Evolutionary conservation across 1,139 yeast species (phyloP), one percentile per base, ranked within the genome.

Genomic region (Pneumocystis oryctolagi): DNA sequence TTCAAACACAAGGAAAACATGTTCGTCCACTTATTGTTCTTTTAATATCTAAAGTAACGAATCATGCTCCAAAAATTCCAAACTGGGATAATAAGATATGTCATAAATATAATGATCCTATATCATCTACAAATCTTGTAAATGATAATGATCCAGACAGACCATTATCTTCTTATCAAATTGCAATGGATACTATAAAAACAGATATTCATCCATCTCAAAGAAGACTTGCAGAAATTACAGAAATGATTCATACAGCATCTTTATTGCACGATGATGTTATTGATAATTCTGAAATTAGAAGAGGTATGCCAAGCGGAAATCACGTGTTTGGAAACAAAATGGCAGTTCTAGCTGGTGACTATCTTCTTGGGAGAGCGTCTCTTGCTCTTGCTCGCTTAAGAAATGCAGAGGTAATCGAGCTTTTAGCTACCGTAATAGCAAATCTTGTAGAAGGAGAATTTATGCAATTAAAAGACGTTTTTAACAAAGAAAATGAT

Each of bases 381-480:
- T 90, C 97, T 0, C 97, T 92, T 28, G 92, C 97, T 1, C 85
- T 92, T 69, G 95, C 97, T 9, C 79, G 98, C 67, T 77, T 94
- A 62, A 79, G 97, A 72, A 90, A 92, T 73, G 94, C 96, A n/a
- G 97, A 92, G 76, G 98, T 92, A 61, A 90, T 89, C 67, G 98
- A 92, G 75, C 79, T 94, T 66, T 82, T 94, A 75, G 89, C 97
- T 4, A 92, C 97, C 6, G 87, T 97, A 56, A 92, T 92, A 72
- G 98, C 97, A 32, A 94, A 94, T 73, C 79, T 94, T 66, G 98
- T 92, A 0, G 98, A 94, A 75, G 98, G 98, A 60, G 98, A 92
- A 75, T 90, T 92, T 72, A 90, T 92, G 97, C 98, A 92, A 76
- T 81, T 92, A 76, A 90, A 90, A 70, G 92, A 92, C 74, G 89